phyloP scores from a whole-genome alignment of 345 rosid genomes.

The Eucalyptus pauciflora region DNA sequence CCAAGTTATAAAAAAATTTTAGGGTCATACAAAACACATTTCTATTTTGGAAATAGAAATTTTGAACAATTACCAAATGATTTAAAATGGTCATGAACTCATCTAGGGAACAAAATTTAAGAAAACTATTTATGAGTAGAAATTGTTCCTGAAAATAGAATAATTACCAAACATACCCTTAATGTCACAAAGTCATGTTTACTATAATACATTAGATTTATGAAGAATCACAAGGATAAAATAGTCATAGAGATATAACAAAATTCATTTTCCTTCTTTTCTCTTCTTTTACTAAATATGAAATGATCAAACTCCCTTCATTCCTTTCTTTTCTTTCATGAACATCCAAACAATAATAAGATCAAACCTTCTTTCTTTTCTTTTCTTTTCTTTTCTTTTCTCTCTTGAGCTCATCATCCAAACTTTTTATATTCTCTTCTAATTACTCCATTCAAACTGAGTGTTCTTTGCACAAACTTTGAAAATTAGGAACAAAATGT shows the following conservation, averaged over 20 bases:
- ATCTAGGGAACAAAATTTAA: too few relatives aligned
- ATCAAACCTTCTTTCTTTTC: not conserved
- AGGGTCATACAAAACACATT: too few relatives aligned
- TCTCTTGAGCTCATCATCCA: not conserved
- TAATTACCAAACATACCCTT: too few relatives aligned
- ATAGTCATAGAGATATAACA: not conserved
- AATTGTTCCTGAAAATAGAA: too few relatives aligned
- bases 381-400: too few relatives aligned
- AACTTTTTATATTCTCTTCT: not conserved
- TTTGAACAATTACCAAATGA: too few relatives aligned
- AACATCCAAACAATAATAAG: not conserved
- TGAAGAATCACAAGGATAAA: not conserved
- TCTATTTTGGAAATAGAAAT: too few relatives aligned
- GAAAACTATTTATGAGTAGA: too few relatives aligned
- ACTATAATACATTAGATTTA: not conserved
- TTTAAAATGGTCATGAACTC: too few relatives aligned
- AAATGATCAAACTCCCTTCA: not conserved
- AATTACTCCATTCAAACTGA: not conserved
- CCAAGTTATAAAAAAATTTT: too few relatives aligned
- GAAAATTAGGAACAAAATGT: not conserved
- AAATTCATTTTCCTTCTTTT: not conserved
- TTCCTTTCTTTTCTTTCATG: not conserved
- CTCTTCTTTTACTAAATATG: not conserved
- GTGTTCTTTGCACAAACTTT: not conserved
- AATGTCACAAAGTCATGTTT: not conserved